These are phyloP conservation scores for Peltaster fructicola DNA, from an alignment of 2,329 filamentous ascomycete species.

Conservation along the genomic window DNA sequence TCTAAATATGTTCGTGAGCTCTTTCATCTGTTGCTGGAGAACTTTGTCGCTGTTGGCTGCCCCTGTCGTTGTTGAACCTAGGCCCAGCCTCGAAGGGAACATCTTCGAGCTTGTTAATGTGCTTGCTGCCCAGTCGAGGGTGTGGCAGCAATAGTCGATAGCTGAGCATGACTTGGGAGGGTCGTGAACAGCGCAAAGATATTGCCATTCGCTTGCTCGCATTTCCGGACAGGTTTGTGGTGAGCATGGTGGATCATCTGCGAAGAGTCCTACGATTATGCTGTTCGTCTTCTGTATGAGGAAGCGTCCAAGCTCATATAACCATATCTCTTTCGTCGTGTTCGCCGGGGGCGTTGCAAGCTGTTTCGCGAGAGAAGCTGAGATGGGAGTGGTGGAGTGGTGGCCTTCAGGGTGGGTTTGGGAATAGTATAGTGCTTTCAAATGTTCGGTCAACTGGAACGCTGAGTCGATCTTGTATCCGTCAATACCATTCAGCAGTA, in stretches of 20 bases:
- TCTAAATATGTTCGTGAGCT: constrained; percentile 87
- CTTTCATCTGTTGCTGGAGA: constrained; percentile 47
- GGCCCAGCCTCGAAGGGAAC: constrained; percentile 68
- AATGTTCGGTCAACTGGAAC: constrained; percentile 92
- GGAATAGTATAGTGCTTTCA: constrained; percentile 77
- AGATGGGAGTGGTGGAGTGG: constrained; percentile 48
- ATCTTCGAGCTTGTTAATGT: constrained; percentile 87
- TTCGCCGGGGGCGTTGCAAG: constrained; percentile 66
- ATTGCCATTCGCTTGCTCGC: constrained; percentile 98
- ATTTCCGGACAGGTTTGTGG: constrained; percentile 86
- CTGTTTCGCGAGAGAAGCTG: constrained; percentile 52
- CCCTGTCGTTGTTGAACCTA: constrained; percentile 24
- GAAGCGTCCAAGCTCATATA: constrained; percentile 94
- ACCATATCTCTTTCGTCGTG: constrained; percentile 78
- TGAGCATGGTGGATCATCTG: constrained; percentile 78
- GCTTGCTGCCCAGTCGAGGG: constrained; percentile 92
- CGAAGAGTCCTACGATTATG: constrained; percentile 81
- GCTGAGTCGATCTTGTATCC: constrained; percentile 68
- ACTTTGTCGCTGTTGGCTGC: constrained; percentile 18
- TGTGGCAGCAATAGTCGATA: constrained; percentile 98
- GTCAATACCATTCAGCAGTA: constrained; percentile 9
- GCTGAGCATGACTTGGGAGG: constrained; percentile 93
- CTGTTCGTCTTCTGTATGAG: constrained; percentile 88
- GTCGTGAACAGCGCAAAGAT: constrained; percentile 93
- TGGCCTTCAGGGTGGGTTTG: constrained; percentile 51